These are phyloP conservation scores for Pilobolus umbonatus DNA, from an alignment of 192 early-diverging fungal genomes.

Conservation along the genomic window DNA sequence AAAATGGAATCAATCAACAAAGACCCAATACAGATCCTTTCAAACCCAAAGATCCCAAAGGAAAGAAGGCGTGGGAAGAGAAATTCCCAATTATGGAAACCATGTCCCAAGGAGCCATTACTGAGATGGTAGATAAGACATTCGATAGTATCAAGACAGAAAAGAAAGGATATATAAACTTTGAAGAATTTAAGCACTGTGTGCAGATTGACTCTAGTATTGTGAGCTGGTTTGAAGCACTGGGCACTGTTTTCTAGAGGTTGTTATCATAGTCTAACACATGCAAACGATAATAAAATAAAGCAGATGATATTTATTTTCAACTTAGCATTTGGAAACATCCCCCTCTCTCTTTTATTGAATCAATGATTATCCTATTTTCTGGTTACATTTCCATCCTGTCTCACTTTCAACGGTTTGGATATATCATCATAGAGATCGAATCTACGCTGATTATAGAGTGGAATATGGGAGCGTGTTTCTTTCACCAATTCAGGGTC, in stretches of 20 bases:
- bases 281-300: not conserved
- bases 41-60: not conserved
- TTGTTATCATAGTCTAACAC: not conserved
- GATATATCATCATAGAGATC: slow-evolving; percentile 84
- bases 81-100: slow-evolving; percentile 89
- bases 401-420: slow-evolving; percentile 9
- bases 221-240: slow-evolving; percentile 84
- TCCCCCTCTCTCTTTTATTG: not conserved
- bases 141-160: slow-evolving; percentile 58
- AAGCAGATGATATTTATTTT: not conserved
- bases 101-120: slow-evolving; percentile 88
- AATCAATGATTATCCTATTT: slow-evolving; percentile 12
- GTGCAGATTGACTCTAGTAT: slow-evolving; percentile 78
- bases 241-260: slow-evolving; percentile 78
- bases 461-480: slow-evolving; percentile 69
- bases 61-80: slow-evolving; percentile 34
- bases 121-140: slow-evolving; percentile 90
- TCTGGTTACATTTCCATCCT: slow-evolving; percentile 13
- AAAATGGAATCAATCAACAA: not conserved
- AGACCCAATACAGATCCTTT: not conserved
- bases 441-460: slow-evolving; percentile 78
- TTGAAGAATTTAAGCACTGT: slow-evolving; percentile 75
- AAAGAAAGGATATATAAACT: slow-evolving; percentile 63
- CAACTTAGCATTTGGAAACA: not conserved
- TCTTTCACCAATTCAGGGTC: slow-evolving; percentile 58